These are phyloP conservation scores for Cercospora berteroae DNA, from an alignment of 2,329 filamentous ascomycete genomes.

Conservation along the genomic window DNA sequence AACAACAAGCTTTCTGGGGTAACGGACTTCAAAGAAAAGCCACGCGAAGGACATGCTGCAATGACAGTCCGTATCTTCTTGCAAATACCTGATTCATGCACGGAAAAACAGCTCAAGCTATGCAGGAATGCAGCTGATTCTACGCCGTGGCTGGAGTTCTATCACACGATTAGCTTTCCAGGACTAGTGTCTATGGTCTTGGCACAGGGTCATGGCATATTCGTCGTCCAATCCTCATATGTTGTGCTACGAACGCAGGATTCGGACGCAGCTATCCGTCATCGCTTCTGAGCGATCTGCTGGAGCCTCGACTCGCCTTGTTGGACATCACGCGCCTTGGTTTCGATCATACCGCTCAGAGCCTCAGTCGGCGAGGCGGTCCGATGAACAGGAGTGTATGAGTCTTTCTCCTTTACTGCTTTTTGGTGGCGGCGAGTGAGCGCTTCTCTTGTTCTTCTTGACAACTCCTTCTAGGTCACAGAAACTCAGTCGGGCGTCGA, in stretches of 20 bases:
- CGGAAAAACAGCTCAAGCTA: background rate
- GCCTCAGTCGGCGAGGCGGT: background rate
- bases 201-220: background rate
- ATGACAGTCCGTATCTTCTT: background rate
- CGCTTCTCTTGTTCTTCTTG: background rate
- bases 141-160: background rate
- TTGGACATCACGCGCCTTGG: background rate
- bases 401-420: background rate
- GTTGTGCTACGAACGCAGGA: background rate
- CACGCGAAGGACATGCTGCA: background rate
- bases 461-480: background rate
- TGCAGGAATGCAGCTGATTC: background rate
- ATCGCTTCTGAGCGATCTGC: background rate
- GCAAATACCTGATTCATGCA: background rate
- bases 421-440: background rate
- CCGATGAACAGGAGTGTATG: background rate
- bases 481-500: background rate
- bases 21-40: background rate
- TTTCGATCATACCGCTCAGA: background rate
- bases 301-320: background rate
- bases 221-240: background rate
- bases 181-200: background rate
- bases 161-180: background rate
- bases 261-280: background rate
- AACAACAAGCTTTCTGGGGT: constrained; percentile 13